Evolutionary conservation across 257 asterid species (phyloP).

Genomic region (Gentiana macrophylla): DNA sequence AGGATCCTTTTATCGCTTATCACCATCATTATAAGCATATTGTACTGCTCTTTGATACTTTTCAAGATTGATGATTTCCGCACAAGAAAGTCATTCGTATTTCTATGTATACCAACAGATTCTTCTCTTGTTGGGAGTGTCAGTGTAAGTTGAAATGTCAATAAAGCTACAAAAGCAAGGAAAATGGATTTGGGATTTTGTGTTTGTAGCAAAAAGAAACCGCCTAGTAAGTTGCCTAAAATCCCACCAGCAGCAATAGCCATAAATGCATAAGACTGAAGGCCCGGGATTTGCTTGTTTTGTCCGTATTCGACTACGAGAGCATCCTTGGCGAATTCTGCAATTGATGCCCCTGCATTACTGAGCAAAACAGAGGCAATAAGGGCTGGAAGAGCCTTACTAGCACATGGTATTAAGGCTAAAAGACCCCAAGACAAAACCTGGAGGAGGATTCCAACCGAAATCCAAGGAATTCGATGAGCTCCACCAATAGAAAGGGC

Average conservation of each 20-base stretch:
- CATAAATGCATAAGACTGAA: slow-evolving; percentile 79
- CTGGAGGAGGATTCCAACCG: slow-evolving; percentile 82
- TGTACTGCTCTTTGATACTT: slow-evolving; percentile 40
- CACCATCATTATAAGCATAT: slow-evolving; percentile 36
- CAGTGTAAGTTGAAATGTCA: slow-evolving; percentile 49
- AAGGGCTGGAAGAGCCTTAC: slow-evolving; percentile 45
- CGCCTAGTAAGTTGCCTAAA: slow-evolving; percentile 73
- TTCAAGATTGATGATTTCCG: slow-evolving; percentile 24
- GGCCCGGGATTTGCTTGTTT: slow-evolving; percentile 38
- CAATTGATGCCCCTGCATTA: slow-evolving; percentile 75
- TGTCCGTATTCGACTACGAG: slow-evolving; percentile 77
- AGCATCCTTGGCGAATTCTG: slow-evolving; percentile 85
- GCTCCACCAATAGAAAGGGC: slow-evolving; percentile 71
- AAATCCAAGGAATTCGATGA: slow-evolving; percentile 71
- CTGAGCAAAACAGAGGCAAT: slow-evolving; percentile 59
- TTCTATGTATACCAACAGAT: slow-evolving; percentile 46
- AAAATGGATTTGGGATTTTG: slow-evolving; percentile 59
- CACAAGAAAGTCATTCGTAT: slow-evolving; percentile 11
- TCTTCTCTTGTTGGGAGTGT: slow-evolving; percentile 47
- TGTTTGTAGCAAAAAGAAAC: slow-evolving; percentile 48
- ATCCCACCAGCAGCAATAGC: slow-evolving; percentile 75
- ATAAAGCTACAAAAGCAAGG: slow-evolving; percentile 47
- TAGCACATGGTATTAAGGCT: slow-evolving; percentile 53
- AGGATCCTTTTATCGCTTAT: slow-evolving; percentile 41
- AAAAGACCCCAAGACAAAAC: slow-evolving; percentile 69